These are phyloP conservation scores for Tolypocladium album DNA, from an alignment of 2,329 filamentous ascomycete species.

Conservation along the genomic window DNA sequence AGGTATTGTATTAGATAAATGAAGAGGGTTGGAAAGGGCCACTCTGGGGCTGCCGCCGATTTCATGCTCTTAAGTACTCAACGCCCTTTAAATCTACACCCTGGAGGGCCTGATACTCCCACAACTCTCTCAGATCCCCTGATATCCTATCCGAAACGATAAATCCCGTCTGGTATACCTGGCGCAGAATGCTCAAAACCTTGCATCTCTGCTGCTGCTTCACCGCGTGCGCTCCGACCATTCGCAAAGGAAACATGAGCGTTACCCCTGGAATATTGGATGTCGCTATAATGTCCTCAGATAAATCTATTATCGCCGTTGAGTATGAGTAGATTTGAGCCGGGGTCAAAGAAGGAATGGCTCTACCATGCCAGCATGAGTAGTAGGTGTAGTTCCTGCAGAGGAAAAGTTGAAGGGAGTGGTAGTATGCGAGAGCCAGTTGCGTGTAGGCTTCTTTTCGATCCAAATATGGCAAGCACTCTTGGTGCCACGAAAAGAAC, in stretches of 20 bases:
- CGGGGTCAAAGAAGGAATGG: constrained; percentile 2
- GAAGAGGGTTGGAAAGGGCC: too few species aligned
- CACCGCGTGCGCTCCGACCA: constrained; percentile 8
- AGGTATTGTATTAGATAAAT: too few species aligned
- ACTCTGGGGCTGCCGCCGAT: too few species aligned
- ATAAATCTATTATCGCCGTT: not conserved
- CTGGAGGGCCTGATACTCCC: constrained; percentile 3
- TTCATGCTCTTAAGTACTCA: not conserved
- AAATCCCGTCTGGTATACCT: constrained; percentile 11
- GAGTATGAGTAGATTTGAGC: constrained; percentile 1
- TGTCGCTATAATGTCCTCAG: not conserved
- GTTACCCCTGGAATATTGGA: constrained; percentile 9
- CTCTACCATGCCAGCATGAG: constrained; percentile 6
- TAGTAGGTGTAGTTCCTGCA: constrained; percentile 14
- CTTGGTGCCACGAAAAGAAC: not conserved
- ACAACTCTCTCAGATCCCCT: constrained; percentile 11
- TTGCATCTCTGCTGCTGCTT: not conserved
- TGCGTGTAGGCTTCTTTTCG: not conserved
- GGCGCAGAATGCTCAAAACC: constrained; percentile 2
- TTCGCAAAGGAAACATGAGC: constrained; percentile 12
- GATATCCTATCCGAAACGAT: constrained; percentile 11
- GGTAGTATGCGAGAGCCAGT: constrained; percentile 6
- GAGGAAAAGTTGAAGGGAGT: constrained; percentile 10
- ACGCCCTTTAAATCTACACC: not conserved
- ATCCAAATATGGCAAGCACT: not conserved